Conservation (phyloP, 495 filamentous ascomycete species). For the Neurospora terricola region DNA sequence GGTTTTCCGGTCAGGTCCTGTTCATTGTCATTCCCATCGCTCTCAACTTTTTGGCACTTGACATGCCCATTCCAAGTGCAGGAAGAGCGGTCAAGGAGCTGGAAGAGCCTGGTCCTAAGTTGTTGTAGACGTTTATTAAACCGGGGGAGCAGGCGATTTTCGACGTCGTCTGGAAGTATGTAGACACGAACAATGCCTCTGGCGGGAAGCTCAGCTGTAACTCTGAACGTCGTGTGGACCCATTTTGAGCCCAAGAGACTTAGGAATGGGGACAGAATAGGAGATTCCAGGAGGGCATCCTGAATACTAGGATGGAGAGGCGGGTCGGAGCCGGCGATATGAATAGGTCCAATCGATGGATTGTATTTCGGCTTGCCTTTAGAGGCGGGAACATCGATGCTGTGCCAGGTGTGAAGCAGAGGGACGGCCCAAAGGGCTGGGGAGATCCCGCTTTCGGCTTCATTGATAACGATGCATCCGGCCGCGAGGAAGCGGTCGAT, state of each 20-base stretch:
- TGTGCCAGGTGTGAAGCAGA: slow-evolving; percentile 10
- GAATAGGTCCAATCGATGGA: not conserved
- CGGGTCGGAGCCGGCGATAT: not conserved
- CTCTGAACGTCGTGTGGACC: slow-evolving; percentile 33
- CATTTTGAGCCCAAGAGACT: slow-evolving; percentile 25
- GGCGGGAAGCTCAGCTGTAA: slow-evolving; percentile 5
- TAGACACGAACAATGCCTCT: slow-evolving; percentile 46
- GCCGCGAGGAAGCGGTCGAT: slow-evolving; percentile 21
- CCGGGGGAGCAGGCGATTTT: slow-evolving; percentile 37
- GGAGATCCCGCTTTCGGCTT: not conserved
- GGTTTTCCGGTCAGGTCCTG: slow-evolving; percentile 30
- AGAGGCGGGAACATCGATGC: slow-evolving; percentile 7
- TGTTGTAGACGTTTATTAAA: slow-evolving; percentile 31
- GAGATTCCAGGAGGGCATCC: slow-evolving; percentile 17
- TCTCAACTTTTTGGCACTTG: not conserved
- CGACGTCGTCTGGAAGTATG: slow-evolving; percentile 57
- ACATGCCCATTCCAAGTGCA: slow-evolving; percentile 45
- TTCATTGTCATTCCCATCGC: not conserved
- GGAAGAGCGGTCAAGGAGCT: slow-evolving; percentile 44
- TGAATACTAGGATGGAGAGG: slow-evolving; percentile 20
- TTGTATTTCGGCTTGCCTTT: not conserved
- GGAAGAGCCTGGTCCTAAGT: slow-evolving; percentile 42
- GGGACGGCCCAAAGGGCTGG: slow-evolving; percentile 1
- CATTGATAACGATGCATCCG: slow-evolving; percentile 24
- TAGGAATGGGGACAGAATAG: slow-evolving; percentile 20